These are phyloP conservation scores for Exsudoporus floridanus DNA, from an alignment of 1,284 basidiomycete species.

Conservation along the genomic window DNA sequence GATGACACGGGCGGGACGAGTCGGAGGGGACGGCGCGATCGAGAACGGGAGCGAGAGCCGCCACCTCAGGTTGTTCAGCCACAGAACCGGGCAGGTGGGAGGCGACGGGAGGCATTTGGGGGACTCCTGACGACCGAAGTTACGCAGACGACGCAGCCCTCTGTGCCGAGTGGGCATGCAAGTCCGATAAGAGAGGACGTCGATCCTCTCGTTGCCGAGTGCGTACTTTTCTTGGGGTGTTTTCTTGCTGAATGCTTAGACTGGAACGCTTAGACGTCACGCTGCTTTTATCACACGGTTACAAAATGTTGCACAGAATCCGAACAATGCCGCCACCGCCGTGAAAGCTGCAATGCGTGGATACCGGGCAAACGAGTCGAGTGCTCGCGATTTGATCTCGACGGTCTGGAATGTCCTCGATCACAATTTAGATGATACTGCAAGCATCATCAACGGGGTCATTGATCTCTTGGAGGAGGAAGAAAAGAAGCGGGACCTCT, in stretches of 20 bases:
- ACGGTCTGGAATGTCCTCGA: slow-evolving; percentile 88
- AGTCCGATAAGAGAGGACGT: slow-evolving; percentile 47
- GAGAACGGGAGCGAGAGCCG: slow-evolving; percentile 49
- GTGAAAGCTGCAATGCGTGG: slow-evolving; percentile 81
- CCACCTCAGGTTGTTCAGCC: slow-evolving; percentile 38
- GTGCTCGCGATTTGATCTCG: slow-evolving; percentile 81
- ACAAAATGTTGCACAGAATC: slow-evolving; percentile 65
- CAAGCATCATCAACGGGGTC: slow-evolving; percentile 74
- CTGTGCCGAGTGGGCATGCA: slow-evolving; percentile 38
- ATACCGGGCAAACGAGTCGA: slow-evolving; percentile 78
- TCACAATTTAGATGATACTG: slow-evolving; percentile 72
- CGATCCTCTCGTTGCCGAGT: slow-evolving; percentile 59
- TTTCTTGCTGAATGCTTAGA: not conserved
- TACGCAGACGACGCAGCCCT: slow-evolving; percentile 22
- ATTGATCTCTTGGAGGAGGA: slow-evolving; percentile 82
- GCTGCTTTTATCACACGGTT: slow-evolving; percentile 70
- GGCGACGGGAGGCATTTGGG: slow-evolving; percentile 64
- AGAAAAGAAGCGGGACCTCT: slow-evolving; percentile 78
- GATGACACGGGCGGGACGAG: slow-evolving; percentile 52
- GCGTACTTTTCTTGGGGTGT: slow-evolving; percentile 23
- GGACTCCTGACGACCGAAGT: slow-evolving; percentile 58
- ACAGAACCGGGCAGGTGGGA: slow-evolving; percentile 39
- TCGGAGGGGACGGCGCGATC: slow-evolving; percentile 43
- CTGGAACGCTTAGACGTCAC: slow-evolving; percentile 54
- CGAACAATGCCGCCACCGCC: slow-evolving; percentile 70